Evolutionary conservation across 495 filamentous ascomycete genomes (phyloP).

Genomic region (Stereocaulon alpinum): DNA sequence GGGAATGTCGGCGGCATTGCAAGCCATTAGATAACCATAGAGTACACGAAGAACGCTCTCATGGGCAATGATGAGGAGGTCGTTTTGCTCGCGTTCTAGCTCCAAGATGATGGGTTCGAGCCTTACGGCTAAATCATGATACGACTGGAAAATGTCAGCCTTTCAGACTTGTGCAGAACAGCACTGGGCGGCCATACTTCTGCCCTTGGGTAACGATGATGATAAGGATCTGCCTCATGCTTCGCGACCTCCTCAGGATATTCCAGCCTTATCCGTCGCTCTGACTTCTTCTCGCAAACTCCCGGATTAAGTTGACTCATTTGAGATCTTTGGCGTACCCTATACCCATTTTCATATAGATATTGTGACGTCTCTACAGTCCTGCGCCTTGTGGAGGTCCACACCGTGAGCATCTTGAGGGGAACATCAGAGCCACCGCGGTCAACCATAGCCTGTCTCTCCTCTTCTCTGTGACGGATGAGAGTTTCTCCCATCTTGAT

Average conservation of each 20-base stretch:
- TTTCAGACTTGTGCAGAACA: neutral
- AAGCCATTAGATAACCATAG: slow-evolving; percentile 98
- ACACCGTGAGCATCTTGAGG: slow-evolving; percentile 74
- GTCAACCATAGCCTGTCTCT: slow-evolving; percentile 56
- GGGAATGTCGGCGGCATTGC: slow-evolving; percentile 91
- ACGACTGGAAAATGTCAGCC: slow-evolving; percentile 54
- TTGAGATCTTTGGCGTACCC: slow-evolving; percentile 81
- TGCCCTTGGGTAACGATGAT: slow-evolving; percentile 90
- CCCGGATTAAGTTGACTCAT: slow-evolving; percentile 96
- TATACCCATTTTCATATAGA: slow-evolving; percentile 66
- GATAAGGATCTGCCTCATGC: slow-evolving; percentile 92
- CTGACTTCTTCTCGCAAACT: slow-evolving; percentile 83
- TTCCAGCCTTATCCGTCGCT: slow-evolving; percentile 64
- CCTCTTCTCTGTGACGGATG: slow-evolving; percentile 68
- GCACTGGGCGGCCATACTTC: slow-evolving; percentile 49
- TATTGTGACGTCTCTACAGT: slow-evolving; percentile 86
- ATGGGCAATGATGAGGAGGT: slow-evolving; percentile 94
- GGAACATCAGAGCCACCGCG: slow-evolving; percentile 57
- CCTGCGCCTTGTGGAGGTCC: slow-evolving; percentile 85
- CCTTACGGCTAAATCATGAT: slow-evolving; percentile 94
- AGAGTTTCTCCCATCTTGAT: slow-evolving; percentile 77
- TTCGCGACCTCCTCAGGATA: slow-evolving; percentile 86
- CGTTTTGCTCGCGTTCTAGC: slow-evolving; percentile 92
- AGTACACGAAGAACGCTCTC: slow-evolving; percentile 92
- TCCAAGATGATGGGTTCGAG: slow-evolving; percentile 99